Evolutionary conservation across 2,329 filamentous ascomycete species (phyloP), one percentile per base, ranked within the genome.

Genomic region (Alternaria triticina): DNA sequence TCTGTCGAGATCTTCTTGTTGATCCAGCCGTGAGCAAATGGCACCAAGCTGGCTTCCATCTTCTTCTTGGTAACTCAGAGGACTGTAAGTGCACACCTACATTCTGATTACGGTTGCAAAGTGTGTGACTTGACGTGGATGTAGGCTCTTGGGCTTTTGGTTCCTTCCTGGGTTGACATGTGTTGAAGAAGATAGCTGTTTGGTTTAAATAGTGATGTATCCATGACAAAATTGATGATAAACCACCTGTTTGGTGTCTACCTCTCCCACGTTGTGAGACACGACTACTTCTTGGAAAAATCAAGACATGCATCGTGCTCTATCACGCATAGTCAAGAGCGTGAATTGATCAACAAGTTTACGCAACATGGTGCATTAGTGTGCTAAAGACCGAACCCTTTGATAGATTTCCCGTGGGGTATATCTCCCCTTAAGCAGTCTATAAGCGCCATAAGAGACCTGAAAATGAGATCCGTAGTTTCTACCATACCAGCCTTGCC

Each of bases 401-500:
- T 52, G 49, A 40, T 30, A n/a, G 49, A 52, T 15, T 52, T 33
- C 49, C 30, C 49, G 30, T 46, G 13, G 57, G 61, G 51, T 63
- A 63, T 56, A 55, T 54, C 44, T 55, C 23, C 44, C 44, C 40
- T 12, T n/a, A 36, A 62, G 51, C 51, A 61, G 22, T 64, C 57
- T 59, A 64, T 54, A 20, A 40, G 40, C 25, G 50, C 47, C 47
- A 54, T 46, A 51, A 59, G 52, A 59, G 40, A 56, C 56, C 15
- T 43, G 46, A 43, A 15, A 59, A 51, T 22, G 27, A 65, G 47
- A 47, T 40, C 52, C 52, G 25, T 55, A 27, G 33, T 13, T 36
- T 59, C n/a, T 36, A 15, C 12, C 23, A 5, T 50, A 20, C n/a
- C 23, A 30, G 46, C 20, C 20, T 23, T 51, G 11, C n/a, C 25